phyloP scores from a whole-genome alignment of 306 rosid genomes.

The Pyrus betulifolia region DNA sequence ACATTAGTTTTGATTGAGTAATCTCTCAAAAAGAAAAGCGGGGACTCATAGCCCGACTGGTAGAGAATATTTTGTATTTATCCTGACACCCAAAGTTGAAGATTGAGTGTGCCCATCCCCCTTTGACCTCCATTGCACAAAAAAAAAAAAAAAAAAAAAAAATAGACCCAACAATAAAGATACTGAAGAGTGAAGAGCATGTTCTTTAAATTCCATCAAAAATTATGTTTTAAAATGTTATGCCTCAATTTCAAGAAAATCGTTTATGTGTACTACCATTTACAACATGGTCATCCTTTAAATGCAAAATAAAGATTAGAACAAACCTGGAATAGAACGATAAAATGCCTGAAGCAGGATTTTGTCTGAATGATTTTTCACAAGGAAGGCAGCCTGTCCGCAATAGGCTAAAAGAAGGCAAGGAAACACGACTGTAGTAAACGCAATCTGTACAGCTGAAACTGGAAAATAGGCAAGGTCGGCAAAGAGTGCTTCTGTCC shows the following conservation, averaged over 20 bases:
- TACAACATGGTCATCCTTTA: not conserved
- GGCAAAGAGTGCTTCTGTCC: conserved; percentile 97
- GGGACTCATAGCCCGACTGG: not conserved
- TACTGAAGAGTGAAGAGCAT: not conserved
- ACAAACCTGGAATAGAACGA: conserved; percentile 88
- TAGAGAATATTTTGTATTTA: not conserved
- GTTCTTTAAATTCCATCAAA: not conserved
- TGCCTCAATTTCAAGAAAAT: not conserved
- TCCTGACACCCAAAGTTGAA: not conserved
- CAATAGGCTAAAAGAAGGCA: conserved; percentile 92
- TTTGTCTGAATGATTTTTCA: not conserved
- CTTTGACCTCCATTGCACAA: not conserved
- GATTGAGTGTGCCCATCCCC: not conserved
- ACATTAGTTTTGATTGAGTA: not conserved
- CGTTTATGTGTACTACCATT: not conserved
- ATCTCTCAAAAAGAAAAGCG: not conserved
- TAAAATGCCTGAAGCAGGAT: conserved; percentile 45
- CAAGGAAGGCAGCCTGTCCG: conserved; percentile 96
- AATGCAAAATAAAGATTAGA: not conserved
- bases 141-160: not conserved
- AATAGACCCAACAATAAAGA: not conserved
- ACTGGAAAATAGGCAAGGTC: conserved; percentile 97
- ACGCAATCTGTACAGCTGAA: conserved; percentile 89
- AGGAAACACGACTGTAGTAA: conserved; percentile 86
- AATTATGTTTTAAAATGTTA: not conserved